Evolutionary conservation across 768 basidiomycete species (phyloP).

Genomic region (Agaricus sinodeliciosus): DNA sequence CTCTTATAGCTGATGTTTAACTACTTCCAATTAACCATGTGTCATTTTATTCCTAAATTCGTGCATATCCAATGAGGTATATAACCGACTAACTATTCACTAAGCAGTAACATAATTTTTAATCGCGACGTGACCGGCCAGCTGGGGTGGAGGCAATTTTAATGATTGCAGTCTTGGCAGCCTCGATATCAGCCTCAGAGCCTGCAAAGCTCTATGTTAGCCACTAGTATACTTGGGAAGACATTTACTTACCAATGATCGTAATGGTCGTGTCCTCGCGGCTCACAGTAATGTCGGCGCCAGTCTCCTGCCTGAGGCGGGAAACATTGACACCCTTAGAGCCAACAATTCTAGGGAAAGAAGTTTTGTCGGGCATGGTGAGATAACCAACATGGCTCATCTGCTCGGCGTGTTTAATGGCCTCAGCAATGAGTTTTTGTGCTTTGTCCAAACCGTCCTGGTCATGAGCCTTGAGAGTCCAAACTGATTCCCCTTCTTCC

Average conservation of each 20-base stretch:
- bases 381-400: constrained; percentile 83
- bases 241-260: constrained; percentile 62
- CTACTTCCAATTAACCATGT: background rate
- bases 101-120: constrained; percentile 11
- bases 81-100: background rate
- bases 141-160: constrained; percentile 39
- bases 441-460: constrained; percentile 73
- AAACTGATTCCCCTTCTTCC: constrained; percentile 79
- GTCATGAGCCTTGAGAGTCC: constrained; percentile 82
- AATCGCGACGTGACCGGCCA: constrained; percentile 35
- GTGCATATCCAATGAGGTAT: constrained; percentile 23
- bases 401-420: constrained; percentile 62
- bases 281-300: constrained; percentile 88
- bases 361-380: constrained; percentile 72
- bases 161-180: constrained; percentile 75
- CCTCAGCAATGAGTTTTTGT: constrained; percentile 55
- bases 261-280: constrained; percentile 84
- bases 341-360: constrained; percentile 92
- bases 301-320: constrained; percentile 81
- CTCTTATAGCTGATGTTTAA: background rate
- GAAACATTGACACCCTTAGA: constrained; percentile 86
- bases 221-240: background rate
- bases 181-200: constrained; percentile 55
- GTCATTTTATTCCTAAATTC: constrained; percentile 6
- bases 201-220: constrained; percentile 35